Percentiles rank a stretch among this genome's conserved stretches.
Conservation (phyloP, 208 protist genomes). For the Leishmania gerbilli region DNA sequence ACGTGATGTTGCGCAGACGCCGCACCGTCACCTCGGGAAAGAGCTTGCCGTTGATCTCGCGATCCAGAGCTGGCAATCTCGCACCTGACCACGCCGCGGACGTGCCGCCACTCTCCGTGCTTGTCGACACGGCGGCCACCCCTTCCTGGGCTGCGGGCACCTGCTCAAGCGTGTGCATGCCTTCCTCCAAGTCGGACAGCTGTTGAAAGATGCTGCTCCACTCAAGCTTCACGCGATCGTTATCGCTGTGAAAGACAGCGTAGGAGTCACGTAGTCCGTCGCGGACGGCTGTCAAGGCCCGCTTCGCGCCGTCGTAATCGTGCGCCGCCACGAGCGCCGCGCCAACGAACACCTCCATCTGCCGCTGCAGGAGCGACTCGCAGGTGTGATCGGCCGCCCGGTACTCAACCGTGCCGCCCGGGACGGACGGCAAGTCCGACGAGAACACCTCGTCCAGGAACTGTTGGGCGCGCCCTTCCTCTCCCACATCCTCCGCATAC, state of each 20-base stretch:
- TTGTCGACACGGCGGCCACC: neutral
- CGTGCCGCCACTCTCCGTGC: neutral
- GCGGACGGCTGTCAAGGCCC: constrained; percentile 47
- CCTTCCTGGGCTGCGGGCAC: constrained; percentile 21
- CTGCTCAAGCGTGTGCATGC: constrained; percentile 74
- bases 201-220: constrained; percentile 80
- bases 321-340: constrained; percentile 53
- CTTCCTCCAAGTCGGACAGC: constrained; percentile 86
- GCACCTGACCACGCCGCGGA: constrained; percentile 7
- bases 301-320: constrained; percentile 68
- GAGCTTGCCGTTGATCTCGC: constrained; percentile 27
- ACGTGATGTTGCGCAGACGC: constrained; percentile 76
- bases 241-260: constrained; percentile 74
- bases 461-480: neutral
- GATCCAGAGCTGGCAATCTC: constrained; percentile 15
- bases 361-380: constrained; percentile 40
- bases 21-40: constrained; percentile 60
- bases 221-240: constrained; percentile 73
- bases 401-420: neutral
- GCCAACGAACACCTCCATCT: constrained; percentile 64
- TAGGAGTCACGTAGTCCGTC: constrained; percentile 61
- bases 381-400: constrained; percentile 3
- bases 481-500: neutral
- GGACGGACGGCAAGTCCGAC: neutral
- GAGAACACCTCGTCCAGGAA: neutral